A percentile compares a stretch with the other conserved stretches of the same genome.
These are phyloP conservation scores for Starmerella floricola DNA, from an alignment of 805 yeast species.

Conservation along the genomic window DNA sequence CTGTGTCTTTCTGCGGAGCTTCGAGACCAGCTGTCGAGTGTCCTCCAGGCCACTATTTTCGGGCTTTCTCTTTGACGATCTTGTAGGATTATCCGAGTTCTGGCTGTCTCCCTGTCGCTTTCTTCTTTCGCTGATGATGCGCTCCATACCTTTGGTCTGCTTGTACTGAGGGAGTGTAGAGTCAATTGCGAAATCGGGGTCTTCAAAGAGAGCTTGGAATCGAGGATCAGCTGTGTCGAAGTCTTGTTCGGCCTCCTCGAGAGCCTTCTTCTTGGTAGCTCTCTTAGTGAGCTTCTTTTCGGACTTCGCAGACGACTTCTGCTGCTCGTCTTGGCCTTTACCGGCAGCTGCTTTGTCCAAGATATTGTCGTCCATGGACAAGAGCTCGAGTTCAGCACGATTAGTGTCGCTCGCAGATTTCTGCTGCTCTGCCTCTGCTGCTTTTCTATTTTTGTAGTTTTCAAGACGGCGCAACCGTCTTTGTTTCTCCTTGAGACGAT, in stretches of 20 bases:
- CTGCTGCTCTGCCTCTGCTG: slow-evolving; percentile 35
- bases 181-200: slow-evolving; percentile 86
- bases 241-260: slow-evolving; percentile 37
- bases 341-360: slow-evolving; percentile 54
- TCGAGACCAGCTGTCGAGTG: slow-evolving; percentile 8
- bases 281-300: slow-evolving; percentile 35
- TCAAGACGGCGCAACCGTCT: slow-evolving; percentile 78
- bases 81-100: background rate
- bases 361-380: slow-evolving; percentile 63
- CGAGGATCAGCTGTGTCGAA: slow-evolving; percentile 74
- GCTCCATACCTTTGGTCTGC: slow-evolving; percentile 75
- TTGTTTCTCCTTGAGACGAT: slow-evolving; percentile 82
- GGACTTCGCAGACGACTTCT: slow-evolving; percentile 39
- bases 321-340: slow-evolving; percentile 72
- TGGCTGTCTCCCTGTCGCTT: slow-evolving; percentile 19
- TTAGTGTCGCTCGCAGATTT: slow-evolving; percentile 33
- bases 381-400: slow-evolving; percentile 60
- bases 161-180: slow-evolving; percentile 85
- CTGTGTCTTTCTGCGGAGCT: slow-evolving; percentile 8
- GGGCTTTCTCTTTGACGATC: background rate
- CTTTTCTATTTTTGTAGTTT: slow-evolving; percentile 50
- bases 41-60: background rate
- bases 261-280: slow-evolving; percentile 34
- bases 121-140: slow-evolving; percentile 60
- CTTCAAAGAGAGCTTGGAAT: slow-evolving; percentile 70